Evolutionary conservation across 78 protist species (phyloP).

Genomic region (Dictyostelium intermedium): DNA sequence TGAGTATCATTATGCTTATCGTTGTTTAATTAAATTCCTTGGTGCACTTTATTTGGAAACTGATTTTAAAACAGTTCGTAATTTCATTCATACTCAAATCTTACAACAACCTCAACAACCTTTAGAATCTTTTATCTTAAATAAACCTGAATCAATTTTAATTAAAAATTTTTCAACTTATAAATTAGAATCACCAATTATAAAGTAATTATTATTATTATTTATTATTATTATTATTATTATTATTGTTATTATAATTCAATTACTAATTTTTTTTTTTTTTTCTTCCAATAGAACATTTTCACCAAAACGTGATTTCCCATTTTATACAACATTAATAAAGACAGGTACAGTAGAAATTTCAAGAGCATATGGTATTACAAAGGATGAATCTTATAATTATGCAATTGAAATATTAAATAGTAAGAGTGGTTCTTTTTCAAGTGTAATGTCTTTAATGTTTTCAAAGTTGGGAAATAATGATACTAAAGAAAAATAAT

Average conservation of each 20-base stretch:
- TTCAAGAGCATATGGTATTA: background rate
- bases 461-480: background rate
- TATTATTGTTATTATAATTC: background rate
- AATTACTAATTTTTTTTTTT: background rate
- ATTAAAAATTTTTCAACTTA: constrained; percentile 18
- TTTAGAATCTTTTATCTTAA: background rate
- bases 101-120: background rate
- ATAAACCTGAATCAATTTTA: constrained; percentile 20
- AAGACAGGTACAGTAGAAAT: background rate
- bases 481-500: background rate
- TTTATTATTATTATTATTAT: background rate
- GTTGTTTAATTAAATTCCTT: constrained; percentile 10
- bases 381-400: constrained; percentile 17
- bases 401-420: background rate
- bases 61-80: background rate
- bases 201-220: constrained; percentile 17
- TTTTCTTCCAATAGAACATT: background rate
- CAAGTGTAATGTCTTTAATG: background rate
- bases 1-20: background rate
- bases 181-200: constrained; percentile 54
- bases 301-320: background rate
- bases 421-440: background rate
- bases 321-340: background rate
- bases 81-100: constrained; percentile 3
- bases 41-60: constrained; percentile 52